Evolutionary conservation across 2,329 filamentous ascomycete species (phyloP), one percentile per base, ranked within the genome.

Genomic region (Penicillium sp.): DNA sequence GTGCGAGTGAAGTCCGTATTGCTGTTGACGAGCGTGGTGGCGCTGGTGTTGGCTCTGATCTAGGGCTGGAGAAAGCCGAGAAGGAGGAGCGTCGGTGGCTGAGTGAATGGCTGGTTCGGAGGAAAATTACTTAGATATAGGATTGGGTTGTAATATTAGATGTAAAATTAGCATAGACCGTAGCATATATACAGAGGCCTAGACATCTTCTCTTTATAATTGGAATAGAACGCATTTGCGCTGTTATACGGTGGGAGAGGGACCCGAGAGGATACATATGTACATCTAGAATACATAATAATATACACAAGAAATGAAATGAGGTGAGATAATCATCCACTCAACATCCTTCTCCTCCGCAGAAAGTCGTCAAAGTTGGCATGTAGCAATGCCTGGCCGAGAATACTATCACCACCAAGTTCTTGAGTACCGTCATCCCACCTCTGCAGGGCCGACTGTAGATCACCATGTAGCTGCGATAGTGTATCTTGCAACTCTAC

Each of bases 1-100:
- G 81, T 61, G 73, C 73, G 7, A 81, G 83, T 40, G 90, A 95
- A 76, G 74, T 91, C 20, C 74, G 76, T 59, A 80, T 90, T 58
- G 90, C 90, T 14, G 88, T 88, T 64, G 79, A 84, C 57, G 88
- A 91, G 61, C 80, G 88, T 14, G 89, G 87, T 4, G 72, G 71
- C 24, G 66, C 69, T n/a, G 71, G 71, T 56, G 62, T 71, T 35
- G 60, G 61, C 20, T 60, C 57, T 59, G 20, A 64, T 55, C 1
- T 63, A 59, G 52, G 23, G 26, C 9, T 14, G 12, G 18, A 26
- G 62, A 66, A 56, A 18, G 65, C 55, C 2, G 71, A 72, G 58
- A 56, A 55, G 30, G 61, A 63, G 28, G 63, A 73, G 63, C 68
- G 70, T 56, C 62, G 63, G 50, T 74, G 74, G 72, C 64, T 75